Evolutionary conservation across 108 stramenopile species (phyloP).

Genomic region (Mediolabrus comicus): DNA sequence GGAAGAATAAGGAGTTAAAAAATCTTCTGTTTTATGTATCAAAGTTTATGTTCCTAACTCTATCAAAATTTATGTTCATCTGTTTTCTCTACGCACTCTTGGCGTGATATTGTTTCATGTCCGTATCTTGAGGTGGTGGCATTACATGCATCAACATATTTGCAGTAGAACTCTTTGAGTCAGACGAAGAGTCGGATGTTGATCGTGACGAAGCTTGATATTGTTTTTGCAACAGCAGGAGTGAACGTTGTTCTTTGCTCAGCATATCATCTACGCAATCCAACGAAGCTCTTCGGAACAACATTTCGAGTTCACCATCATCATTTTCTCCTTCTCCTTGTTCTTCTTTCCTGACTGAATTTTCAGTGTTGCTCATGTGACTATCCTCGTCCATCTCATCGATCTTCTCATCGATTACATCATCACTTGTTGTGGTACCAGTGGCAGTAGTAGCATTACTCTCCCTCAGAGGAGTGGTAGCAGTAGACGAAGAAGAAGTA

Average conservation of each 20-base stretch:
- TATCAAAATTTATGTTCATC: too few species aligned
- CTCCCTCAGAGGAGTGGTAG: background rate
- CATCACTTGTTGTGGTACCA: too few species aligned
- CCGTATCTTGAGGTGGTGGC: background rate
- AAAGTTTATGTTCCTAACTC: too few species aligned
- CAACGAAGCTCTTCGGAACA: conserved; percentile 32
- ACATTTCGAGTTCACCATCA: conserved; percentile 6
- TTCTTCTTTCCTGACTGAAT: background rate
- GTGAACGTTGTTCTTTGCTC: background rate
- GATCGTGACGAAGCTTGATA: background rate
- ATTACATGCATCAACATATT: background rate
- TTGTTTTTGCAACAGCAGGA: background rate
- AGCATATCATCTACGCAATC: background rate
- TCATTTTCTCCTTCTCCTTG: background rate
- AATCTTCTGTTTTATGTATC: too few species aligned
- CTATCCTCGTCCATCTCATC: background rate
- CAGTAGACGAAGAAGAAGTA: background rate
- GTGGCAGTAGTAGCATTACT: background rate
- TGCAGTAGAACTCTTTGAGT: background rate
- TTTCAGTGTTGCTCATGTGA: background rate
- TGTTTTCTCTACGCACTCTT: conserved; percentile 9
- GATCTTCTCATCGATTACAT: background rate
- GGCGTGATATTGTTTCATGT: conserved; percentile 4
- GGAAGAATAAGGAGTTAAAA: too few species aligned
- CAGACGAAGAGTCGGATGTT: background rate